Conservation (phyloP, 495 filamentous ascomycete species). For the Trichocladium antarcticum region DNA sequence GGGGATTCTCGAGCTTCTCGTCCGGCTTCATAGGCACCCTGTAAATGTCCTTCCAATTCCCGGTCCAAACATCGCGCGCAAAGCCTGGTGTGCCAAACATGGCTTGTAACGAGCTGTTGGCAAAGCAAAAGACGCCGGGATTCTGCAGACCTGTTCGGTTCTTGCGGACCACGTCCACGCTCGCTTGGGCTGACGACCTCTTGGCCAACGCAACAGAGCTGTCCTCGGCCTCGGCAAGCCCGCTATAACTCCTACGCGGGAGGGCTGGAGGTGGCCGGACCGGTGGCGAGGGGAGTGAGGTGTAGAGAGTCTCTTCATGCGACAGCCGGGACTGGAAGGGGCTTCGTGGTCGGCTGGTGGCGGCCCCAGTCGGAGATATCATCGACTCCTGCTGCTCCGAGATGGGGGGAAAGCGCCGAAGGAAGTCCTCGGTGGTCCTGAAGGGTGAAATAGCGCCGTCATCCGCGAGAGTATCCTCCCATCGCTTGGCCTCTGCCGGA, state of each 20-base stretch:
- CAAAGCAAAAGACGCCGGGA: constrained; percentile 76
- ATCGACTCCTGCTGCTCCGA: constrained; percentile 66
- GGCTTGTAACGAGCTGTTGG: constrained; percentile 79
- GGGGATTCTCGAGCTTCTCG: constrained; percentile 62
- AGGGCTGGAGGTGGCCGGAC: constrained; percentile 72
- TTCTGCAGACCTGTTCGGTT: constrained; percentile 63
- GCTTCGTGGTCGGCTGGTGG: constrained; percentile 21
- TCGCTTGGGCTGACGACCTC: constrained; percentile 28
- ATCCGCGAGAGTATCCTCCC: constrained; percentile 36
- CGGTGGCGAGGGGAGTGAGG: constrained; percentile 35
- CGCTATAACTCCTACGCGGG: constrained; percentile 77
- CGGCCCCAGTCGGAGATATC: constrained; percentile 30
- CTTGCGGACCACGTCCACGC: constrained; percentile 1
- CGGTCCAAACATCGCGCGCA: constrained; percentile 51
- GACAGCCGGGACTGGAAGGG: constrained; percentile 21
- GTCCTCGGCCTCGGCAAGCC: constrained; percentile 52
- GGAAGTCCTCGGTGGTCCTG: constrained; percentile 59
- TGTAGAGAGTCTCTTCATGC: constrained; percentile 24
- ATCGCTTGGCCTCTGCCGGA: constrained; percentile 31
- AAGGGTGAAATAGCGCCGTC: constrained; percentile 32
- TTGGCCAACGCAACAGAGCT: constrained; percentile 38
- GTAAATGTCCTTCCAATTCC: constrained; percentile 42
- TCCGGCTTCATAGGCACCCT: constrained; percentile 39
- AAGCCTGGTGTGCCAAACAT: constrained; percentile 66
- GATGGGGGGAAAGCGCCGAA: constrained; percentile 71